Base-by-base conservation (phyloP, 768 basidiomycete genomes). In the Hericium erinaceus region DNA sequence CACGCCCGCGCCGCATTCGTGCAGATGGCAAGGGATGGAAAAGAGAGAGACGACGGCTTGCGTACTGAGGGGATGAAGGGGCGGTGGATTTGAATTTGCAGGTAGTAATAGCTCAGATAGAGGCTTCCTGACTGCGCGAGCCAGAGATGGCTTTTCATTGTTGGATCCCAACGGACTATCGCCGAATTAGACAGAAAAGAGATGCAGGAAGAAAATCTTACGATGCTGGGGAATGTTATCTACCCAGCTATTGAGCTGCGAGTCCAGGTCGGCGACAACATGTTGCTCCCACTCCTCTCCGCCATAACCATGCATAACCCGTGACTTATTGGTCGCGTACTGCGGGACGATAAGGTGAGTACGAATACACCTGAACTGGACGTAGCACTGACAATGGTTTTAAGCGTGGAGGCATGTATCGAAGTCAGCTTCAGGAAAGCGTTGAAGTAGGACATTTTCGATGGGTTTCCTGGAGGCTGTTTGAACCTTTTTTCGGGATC, bases 401-500 rank as follows among this genome's bases (percentile, higher is more conserved):
- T 73, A 53, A 85, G 71, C 1, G 81, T 76, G 62, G 80, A 84
- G 0, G 80, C 81, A 46, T 83, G 75, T 50, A 92, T 83, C 54
- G 83, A 79, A 24, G 74, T 75, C 0, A 91, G 74, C 63, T 80
- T 83, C 60, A 87, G 70, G 40, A 74, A 70, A 51, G 69, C 74
- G 54, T 80, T 73, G 60, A 88, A 88, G 50, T 72, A 78, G 1
- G 84, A 71, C 2, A 85, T 65, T 0, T 64, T 65, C 6, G 79
- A 80, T 1, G 83, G 82, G 61, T 80, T 80, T 24, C 75, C 78
- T 1, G 73, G 64, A 0, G 89, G 89, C 62, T 91, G 88, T 55
- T 77, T 77, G 69, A 85, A 88, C 3, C 73, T 57, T 20, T 58
- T n/a, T 1, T 48, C 13, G 0, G 62, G 61, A 55, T 63, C 38